Evolutionary conservation across 1,284 basidiomycete species (phyloP).

Genomic region (Golubevia pallescens): DNA sequence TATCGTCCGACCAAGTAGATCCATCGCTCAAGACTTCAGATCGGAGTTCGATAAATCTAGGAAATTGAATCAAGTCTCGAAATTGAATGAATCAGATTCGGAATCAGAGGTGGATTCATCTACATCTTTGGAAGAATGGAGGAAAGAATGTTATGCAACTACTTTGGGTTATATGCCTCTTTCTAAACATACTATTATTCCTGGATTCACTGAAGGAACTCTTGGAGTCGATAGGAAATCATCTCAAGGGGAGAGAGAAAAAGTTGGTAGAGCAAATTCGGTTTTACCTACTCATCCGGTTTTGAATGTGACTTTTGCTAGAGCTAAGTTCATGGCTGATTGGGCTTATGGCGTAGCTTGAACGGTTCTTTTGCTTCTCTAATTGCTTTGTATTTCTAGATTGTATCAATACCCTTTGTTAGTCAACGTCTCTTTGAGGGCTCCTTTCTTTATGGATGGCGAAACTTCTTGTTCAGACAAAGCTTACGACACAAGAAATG

Average conservation of each 20-base stretch:
- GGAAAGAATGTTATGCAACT: constrained; percentile 23
- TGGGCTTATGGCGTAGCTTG: constrained; percentile 28
- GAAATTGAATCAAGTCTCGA: constrained; percentile 3
- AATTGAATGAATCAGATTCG: constrained; percentile 9
- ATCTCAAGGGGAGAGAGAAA: constrained; percentile 17
- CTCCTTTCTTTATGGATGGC: no score
- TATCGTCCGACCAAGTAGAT: constrained; percentile 25
- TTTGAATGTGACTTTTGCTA: constrained; percentile 42
- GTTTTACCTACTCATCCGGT: constrained; percentile 46
- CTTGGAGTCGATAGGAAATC: constrained; percentile 15
- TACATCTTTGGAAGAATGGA: constrained; percentile 17
- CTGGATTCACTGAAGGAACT: neutral
- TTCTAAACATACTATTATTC: no score
- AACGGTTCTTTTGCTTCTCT: no score
- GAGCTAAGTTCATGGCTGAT: constrained; percentile 38
- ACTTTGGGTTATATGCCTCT: constrained; percentile 24
- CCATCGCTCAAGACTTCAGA: constrained; percentile 1
- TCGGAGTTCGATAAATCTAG: constrained; percentile 1
- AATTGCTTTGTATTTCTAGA: no score
- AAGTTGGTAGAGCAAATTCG: constrained; percentile 15
- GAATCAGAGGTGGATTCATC: constrained; percentile 1
- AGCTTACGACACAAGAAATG: no score
- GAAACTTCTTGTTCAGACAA: no score
- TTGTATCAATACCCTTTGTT: no score
- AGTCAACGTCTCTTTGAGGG: no score